Evolutionary conservation across 2,329 filamentous ascomycete genomes (phyloP), one percentile per base, ranked within the genome.

Genomic region (Orbilia ellipsospora): DNA sequence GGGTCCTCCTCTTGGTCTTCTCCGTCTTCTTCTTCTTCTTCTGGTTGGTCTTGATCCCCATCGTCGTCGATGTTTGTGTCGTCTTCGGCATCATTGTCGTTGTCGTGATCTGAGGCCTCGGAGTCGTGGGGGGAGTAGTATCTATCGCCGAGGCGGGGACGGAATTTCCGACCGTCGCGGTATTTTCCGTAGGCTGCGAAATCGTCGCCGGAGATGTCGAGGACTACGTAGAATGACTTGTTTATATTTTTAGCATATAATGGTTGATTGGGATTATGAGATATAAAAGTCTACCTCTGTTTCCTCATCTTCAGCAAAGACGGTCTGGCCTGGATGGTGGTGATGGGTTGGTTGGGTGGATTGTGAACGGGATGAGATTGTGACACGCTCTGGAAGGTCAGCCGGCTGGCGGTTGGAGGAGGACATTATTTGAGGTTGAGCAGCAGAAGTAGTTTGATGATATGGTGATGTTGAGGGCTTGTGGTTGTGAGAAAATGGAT

Each of bases 181-280:
- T 69, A 75, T 63, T 68, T 63, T 15, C 72, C 72, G 54, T 75
- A 75, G 16, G 72, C 59, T 12, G 72, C 64, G n/a, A 69, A 75
- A 36, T 75, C 72, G 45, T 75, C 72, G 64, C 59, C 64, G 12
- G 72, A 69, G 64, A 75, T 57, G 51, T 75, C 72, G 57, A 75
- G 72, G 60, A 75, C 31, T 36, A 75, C 64, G 64, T 75, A 75
- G 64, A 75, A 75, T 16, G 72, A 75, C 72, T 70, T 18, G 4
- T 23, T 6, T 13, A 5, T 13, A n/a, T 15, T 12, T 0, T 28
- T 68, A 44, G 45, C 18, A 20, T n/a, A 51, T n/a, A n/a, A 2
- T 51, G 23, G 23, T 23, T 51, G 23, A 4, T 23, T 23, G 23
- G 23, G 6, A 44, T 44, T 44, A 5, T 12, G 40, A 4, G 31